Evolutionary conservation across 306 rosid genomes (phyloP), one percentile per base, ranked within the genome.

Genomic region (Macrotyloma uniflorum): DNA sequence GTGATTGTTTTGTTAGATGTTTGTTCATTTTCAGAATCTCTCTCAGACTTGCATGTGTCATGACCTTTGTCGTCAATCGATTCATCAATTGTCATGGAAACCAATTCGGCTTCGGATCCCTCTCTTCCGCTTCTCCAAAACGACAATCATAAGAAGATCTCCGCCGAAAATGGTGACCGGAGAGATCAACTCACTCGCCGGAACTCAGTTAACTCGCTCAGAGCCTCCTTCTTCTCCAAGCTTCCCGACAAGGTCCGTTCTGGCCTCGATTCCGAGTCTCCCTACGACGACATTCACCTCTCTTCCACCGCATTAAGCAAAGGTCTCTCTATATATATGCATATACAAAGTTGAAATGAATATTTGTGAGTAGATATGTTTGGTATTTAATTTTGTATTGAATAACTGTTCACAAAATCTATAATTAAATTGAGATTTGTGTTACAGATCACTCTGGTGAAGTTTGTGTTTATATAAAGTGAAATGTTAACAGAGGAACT

Each of bases 201-300:
- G 53, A 79, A 82, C 61, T 86, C 89, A 0, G 77, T 82, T 55
- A 72, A 67, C 78, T 77, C 87, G 40, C 46, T 87, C 65, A 81
- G 77, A 50, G 15, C 65, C 33, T 85, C 81, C 10, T 91, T 91
- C 73, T 33, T 87, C 22, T 86, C 91, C 42, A 87, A 69, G 61
- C 80, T 91, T 73, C 92, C 92, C 5, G 87, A 83, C 5, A 86
- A 89, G 53, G 72, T 91, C 72, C 90, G 86, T n/a, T 55, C 89
- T 22, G 55, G 70, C 69, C 36, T 89, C 15, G 88, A 87, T 30
- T 58, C 88, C 3, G 92, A 91, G 80, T 65, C 85, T 69, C 90
- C 88, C 45, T 82, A 18, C 22, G 70, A 81, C 30, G 32, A 13
- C 47, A 42, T 66, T 72, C 81, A 88, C 75, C 75, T 88, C 69